Percentiles rank a stretch among this genome's conserved stretches.
Conservation (phyloP, 345 rosid species). For the Passiflora organensis region DNA sequence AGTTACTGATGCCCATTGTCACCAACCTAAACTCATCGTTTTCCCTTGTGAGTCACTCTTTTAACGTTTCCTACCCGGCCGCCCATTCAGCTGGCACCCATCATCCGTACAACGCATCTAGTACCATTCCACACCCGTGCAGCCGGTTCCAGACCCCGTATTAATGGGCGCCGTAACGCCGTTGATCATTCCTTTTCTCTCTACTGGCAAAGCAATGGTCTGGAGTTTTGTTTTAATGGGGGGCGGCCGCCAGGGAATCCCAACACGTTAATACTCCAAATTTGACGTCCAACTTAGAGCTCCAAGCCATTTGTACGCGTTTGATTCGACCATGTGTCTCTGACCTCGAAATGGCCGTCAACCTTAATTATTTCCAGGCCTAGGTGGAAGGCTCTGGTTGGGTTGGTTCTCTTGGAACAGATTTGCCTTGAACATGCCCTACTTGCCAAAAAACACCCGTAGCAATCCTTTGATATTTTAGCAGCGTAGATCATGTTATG, state of each 20-base stretch:
- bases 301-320: slow-evolving; percentile 1
- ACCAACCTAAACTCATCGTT: too few relatives aligned
- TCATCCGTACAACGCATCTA: too few relatives aligned
- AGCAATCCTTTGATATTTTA: neutral
- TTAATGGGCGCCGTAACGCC: too few relatives aligned
- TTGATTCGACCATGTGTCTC: neutral
- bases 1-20: too few relatives aligned
- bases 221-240: slow-evolving; percentile 6
- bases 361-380: neutral
- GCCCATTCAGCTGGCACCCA: too few relatives aligned
- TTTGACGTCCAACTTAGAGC: neutral
- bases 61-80: too few relatives aligned
- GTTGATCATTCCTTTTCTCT: neutral
- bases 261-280: slow-evolving; percentile 13
- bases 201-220: neutral
- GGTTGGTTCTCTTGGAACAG: neutral
- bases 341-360: neutral
- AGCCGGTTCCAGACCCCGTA: too few relatives aligned
- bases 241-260: slow-evolving; percentile 20
- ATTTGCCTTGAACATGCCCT: neutral
- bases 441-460: slow-evolving; percentile 9
- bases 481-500: too few relatives aligned
- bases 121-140: too few relatives aligned
- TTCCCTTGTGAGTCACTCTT: too few relatives aligned
- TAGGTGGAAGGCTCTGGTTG: slow-evolving; percentile 7